phyloP scores from a whole-genome alignment of 208 protist species.

The Leishmania guyanensis region DNA sequence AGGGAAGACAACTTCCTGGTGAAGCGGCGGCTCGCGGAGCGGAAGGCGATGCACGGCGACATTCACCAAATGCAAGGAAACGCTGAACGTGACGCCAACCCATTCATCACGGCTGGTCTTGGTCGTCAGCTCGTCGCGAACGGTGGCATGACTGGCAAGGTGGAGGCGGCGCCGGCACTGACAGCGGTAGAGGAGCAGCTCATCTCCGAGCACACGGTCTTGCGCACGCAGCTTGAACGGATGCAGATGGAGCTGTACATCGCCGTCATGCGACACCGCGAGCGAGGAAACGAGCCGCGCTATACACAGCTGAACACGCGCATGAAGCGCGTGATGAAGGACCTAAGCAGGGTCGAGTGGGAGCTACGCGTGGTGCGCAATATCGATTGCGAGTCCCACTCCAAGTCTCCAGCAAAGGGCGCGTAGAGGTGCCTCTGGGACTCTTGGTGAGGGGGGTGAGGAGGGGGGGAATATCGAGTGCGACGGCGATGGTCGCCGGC shows the following conservation, averaged over 20 bases:
- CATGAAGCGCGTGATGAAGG: constrained; percentile 46
- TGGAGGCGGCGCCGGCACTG: neutral
- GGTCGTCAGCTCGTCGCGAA: neutral
- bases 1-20: constrained; percentile 34
- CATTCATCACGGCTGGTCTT: constrained; percentile 6
- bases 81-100: neutral
- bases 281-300: constrained; percentile 45
- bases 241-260: constrained; percentile 50
- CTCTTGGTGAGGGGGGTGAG: neutral
- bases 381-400: constrained; percentile 22
- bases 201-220: constrained; percentile 28
- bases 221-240: constrained; percentile 50
- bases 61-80: constrained; percentile 3
- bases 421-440: neutral
- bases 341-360: constrained; percentile 45
- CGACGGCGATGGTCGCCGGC: neutral
- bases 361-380: constrained; percentile 42
- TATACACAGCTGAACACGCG: constrained; percentile 50
- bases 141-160: neutral
- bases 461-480: neutral
- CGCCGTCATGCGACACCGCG: constrained; percentile 20
- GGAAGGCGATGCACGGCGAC: constrained; percentile 19
- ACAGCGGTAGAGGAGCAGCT: constrained; percentile 50
- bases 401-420: neutral
- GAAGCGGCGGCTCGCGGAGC: constrained; percentile 15